Evolutionary conservation across 768 basidiomycete genomes (phyloP).

Genomic region (Tremella yokohamensis): DNA sequence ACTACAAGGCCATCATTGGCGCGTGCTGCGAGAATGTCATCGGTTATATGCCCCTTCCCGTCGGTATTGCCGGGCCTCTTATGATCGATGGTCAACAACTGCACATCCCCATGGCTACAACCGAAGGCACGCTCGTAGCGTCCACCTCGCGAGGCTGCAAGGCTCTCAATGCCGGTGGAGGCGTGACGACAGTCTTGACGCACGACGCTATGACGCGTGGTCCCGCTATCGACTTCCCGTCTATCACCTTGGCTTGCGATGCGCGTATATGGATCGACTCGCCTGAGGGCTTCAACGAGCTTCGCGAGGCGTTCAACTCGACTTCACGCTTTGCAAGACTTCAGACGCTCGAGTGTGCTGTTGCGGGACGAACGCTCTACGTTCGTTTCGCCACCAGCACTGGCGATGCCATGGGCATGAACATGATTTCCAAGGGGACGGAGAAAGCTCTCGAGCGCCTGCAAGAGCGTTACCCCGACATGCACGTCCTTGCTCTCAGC

Average conservation of each 20-base stretch:
- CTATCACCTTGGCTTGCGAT: constrained; percentile 69
- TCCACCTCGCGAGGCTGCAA: constrained; percentile 97
- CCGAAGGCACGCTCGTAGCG: constrained; percentile 97
- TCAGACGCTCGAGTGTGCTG: constrained; percentile 75
- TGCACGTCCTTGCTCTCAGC: constrained; percentile 82
- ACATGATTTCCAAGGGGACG: constrained; percentile 99
- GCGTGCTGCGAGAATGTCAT: constrained; percentile 99
- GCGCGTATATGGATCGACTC: constrained; percentile 85
- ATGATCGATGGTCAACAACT: constrained; percentile 77
- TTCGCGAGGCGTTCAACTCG: constrained; percentile 85
- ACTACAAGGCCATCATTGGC: constrained; percentile 88
- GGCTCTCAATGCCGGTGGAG: constrained; percentile 92
- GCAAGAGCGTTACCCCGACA: constrained; percentile 75
- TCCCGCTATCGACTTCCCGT: constrained; percentile 94
- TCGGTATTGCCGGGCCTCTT: constrained; percentile 94
- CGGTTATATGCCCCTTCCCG: constrained; percentile 91
- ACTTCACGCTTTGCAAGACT: constrained; percentile 90
- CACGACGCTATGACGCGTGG: constrained; percentile 97
- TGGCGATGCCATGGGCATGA: constrained; percentile 99
- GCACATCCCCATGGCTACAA: constrained; percentile 98
- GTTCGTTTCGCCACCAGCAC: constrained; percentile 91
- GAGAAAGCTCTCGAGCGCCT: constrained; percentile 81
- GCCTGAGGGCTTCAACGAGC: constrained; percentile 67
- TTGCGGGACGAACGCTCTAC: constrained; percentile 90
- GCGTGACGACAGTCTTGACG: constrained; percentile 87